Conservation (phyloP, 2,329 filamentous ascomycete genomes). For the Biscogniauxia mediterranea region DNA sequence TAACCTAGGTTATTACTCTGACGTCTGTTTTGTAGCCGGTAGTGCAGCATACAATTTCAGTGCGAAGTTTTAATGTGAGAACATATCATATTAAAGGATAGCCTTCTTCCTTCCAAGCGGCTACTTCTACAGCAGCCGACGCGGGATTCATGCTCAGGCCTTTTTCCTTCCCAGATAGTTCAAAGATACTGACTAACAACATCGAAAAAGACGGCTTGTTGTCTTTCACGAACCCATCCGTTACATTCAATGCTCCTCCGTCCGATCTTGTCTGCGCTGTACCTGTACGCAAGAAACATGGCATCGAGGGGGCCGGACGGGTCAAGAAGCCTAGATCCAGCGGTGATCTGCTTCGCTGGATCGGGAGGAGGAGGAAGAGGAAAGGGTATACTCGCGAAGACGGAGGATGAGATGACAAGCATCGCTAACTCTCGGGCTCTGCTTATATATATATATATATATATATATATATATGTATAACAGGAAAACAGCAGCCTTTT, state of each 20-base stretch:
- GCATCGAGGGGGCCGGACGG: slow-evolving; percentile 12
- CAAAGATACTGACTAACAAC: background rate
- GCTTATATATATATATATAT: no score
- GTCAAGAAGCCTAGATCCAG: slow-evolving; percentile 10
- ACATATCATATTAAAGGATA: no score
- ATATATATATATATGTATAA: no score
- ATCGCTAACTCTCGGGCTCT: slow-evolving; percentile 36
- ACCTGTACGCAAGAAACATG: slow-evolving; percentile 10
- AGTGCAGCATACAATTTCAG: no score
- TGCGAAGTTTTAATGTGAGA: no score
- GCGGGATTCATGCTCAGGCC: background rate
- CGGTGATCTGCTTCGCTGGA: slow-evolving; percentile 3
- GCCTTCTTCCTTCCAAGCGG: no score
- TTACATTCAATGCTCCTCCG: slow-evolving; percentile 11
- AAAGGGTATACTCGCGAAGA: slow-evolving; percentile 11
- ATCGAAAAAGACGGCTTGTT: slow-evolving; percentile 5
- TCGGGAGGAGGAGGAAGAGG: no score
- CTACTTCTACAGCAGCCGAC: background rate
- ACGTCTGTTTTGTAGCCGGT: no score
- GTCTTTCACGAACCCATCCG: slow-evolving; percentile 9
- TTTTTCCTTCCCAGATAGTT: background rate
- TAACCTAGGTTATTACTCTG: no score
- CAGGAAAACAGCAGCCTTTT: slow-evolving; percentile 12
- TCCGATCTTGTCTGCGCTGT: slow-evolving; percentile 12
- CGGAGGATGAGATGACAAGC: slow-evolving; percentile 43